Conservation (phyloP, 352 stramenopile species). For the Aphanomyces invadans region DNA sequence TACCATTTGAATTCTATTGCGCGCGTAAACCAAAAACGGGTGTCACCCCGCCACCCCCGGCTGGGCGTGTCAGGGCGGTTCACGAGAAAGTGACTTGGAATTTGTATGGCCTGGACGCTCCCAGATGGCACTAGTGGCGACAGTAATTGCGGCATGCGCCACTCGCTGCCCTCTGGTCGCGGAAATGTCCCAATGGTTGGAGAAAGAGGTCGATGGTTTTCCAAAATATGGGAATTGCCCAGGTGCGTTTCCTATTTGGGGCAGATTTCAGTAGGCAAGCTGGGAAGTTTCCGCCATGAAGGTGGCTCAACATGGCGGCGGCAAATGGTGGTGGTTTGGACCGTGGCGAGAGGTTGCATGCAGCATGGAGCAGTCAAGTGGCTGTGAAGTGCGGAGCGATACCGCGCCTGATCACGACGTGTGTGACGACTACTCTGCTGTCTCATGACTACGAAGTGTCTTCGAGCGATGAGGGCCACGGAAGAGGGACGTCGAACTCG, state of each 20-base stretch:
- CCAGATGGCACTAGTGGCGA: neutral
- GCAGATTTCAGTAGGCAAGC: too few relatives aligned
- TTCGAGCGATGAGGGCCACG: neutral
- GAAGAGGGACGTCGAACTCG: too few relatives aligned
- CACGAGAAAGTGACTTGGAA: neutral
- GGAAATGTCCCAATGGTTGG: neutral
- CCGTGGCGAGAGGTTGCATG: too few relatives aligned
- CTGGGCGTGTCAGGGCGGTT: neutral
- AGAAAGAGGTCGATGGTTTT: neutral
- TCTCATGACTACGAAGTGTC: neutral
- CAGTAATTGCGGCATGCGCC: neutral
- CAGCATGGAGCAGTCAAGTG: too few relatives aligned
- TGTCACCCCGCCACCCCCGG: neutral
- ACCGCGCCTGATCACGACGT: too few relatives aligned
- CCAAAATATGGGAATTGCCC: neutral
- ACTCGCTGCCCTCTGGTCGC: neutral
- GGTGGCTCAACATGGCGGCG: too few relatives aligned
- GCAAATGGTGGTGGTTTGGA: too few relatives aligned
- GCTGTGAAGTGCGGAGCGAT: too few relatives aligned
- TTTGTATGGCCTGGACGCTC: neutral
- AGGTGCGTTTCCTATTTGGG: too few relatives aligned
- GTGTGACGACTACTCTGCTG: neutral
- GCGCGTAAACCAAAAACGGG: neutral
- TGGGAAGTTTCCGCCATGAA: too few relatives aligned
- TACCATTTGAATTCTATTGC: neutral